Conservation (phyloP, 345 rosid species). For the Arabidopsis suecica region DNA sequence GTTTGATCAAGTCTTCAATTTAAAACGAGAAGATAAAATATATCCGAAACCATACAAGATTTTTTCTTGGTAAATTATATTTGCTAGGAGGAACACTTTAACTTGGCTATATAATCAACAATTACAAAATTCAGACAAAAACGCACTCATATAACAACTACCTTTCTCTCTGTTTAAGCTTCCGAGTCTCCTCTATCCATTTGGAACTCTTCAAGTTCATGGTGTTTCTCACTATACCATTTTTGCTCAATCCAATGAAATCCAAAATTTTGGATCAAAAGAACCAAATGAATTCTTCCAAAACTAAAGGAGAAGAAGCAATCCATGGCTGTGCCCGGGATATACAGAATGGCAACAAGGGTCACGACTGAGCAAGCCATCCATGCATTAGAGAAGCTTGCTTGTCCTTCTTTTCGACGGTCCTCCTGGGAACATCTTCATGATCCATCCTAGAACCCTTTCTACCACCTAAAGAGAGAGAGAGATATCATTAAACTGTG, state of each 20-base stretch:
- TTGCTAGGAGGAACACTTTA: slow-evolving; percentile 5
- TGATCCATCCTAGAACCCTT: slow-evolving; percentile 98
- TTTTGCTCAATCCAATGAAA: slow-evolving; percentile 35
- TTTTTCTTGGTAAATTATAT: background rate
- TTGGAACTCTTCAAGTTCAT: slow-evolving; percentile 27
- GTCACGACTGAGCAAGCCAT: background rate
- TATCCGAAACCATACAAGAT: background rate
- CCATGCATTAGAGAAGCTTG: slow-evolving; percentile 70
- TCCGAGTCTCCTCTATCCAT: slow-evolving; percentile 24
- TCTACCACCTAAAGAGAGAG: slow-evolving; percentile 76
- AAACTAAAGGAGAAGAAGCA: slow-evolving; percentile 23
- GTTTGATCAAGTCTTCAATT: background rate
- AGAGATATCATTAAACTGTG: slow-evolving; percentile 8
- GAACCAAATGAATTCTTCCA: slow-evolving; percentile 29
- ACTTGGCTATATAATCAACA: slow-evolving; percentile 35
- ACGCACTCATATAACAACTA: slow-evolving; percentile 15
- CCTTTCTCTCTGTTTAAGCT: background rate
- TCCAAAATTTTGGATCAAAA: slow-evolving; percentile 38
- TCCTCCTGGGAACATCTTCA: slow-evolving; percentile 98
- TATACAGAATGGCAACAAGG: slow-evolving; percentile 30
- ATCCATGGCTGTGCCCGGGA: slow-evolving; percentile 33
- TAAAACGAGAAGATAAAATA: background rate
- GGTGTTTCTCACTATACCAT: slow-evolving; percentile 32
- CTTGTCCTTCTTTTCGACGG: slow-evolving; percentile 81
- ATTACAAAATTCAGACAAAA: slow-evolving; percentile 36